phyloP scores from a whole-genome alignment of 2,329 filamentous ascomycete genomes.

The Pseudopyricularia cyperi region DNA sequence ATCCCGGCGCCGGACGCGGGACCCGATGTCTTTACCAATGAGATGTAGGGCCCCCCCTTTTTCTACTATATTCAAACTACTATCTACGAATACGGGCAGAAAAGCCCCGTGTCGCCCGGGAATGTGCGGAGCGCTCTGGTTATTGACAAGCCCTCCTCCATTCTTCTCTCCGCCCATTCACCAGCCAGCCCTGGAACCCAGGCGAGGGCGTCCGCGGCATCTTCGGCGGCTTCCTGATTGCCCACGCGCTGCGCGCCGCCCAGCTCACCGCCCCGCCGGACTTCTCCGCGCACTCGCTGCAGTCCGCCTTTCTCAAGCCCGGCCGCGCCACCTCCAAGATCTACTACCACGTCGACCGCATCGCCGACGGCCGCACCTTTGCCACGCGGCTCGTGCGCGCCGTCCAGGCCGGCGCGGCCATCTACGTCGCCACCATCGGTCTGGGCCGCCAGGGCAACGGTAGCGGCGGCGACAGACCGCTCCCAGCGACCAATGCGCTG shows the following conservation, averaged over 20 bases:
- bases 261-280: neutral
- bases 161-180: too few species aligned
- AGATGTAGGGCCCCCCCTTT: neutral
- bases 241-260: neutral
- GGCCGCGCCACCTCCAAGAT: neutral
- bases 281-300: slow-evolving; percentile 1
- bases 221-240: slow-evolving; percentile 3
- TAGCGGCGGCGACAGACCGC: neutral
- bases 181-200: slow-evolving; percentile 2
- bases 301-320: neutral
- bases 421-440: slow-evolving; percentile 1
- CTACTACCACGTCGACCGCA: slow-evolving; percentile 1
- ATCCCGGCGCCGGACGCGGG: neutral
- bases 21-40: slow-evolving; percentile 1
- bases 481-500: neutral
- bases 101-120: too few species aligned
- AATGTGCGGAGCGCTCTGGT: too few species aligned
- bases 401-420: neutral
- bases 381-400: slow-evolving; percentile 2
- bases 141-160: neutral
- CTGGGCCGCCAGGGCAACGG: neutral
- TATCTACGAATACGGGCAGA: too few species aligned
- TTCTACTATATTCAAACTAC: too few species aligned
- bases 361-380: slow-evolving; percentile 3
- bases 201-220: slow-evolving; percentile 1